A percentile compares a stretch with the other conserved stretches of the same genome.
phyloP scores from a whole-genome alignment of 352 stramenopile species.

The Globisporangium iwayamae region DNA sequence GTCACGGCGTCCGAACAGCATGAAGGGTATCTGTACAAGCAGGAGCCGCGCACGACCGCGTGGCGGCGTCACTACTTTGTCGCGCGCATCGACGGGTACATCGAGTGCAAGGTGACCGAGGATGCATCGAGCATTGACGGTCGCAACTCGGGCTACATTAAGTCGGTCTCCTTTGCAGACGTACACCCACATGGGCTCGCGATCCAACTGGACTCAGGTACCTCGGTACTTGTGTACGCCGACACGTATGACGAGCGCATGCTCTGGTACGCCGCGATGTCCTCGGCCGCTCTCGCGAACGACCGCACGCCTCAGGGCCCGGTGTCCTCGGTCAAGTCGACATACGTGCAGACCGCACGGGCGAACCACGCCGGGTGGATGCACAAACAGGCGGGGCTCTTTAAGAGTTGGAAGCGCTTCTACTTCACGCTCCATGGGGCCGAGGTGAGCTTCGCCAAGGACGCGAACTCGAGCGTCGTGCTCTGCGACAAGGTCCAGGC shows the following conservation, averaged over 20 bases:
- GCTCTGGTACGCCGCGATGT: conserved; percentile 79
- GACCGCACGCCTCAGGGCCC: conserved; percentile 26
- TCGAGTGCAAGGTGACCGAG: conserved; percentile 61
- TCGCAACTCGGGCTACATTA: conserved; percentile 62
- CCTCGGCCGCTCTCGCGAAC: conserved; percentile 50
- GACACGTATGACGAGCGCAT: conserved; percentile 81
- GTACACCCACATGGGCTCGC: conserved; percentile 63
- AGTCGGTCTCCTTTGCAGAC: conserved; percentile 65
- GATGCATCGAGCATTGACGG: conserved; percentile 31
- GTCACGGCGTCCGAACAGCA: conserved; percentile 60
- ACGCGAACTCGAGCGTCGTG: conserved; percentile 63
- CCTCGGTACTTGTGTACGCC: conserved; percentile 68
- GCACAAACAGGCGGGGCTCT: conserved; percentile 68
- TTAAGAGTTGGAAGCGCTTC: conserved; percentile 80
- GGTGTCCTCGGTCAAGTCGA: conserved; percentile 57
- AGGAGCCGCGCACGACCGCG: conserved; percentile 42
- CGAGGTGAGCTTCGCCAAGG: conserved; percentile 68
- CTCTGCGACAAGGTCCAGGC: conserved; percentile 56
- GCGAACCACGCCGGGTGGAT: conserved; percentile 80
- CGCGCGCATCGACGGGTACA: conserved; percentile 64
- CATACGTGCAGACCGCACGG: conserved; percentile 69
- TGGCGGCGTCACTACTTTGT: conserved; percentile 67
- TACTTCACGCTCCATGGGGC: conserved; percentile 79
- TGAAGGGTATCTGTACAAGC: conserved; percentile 64
- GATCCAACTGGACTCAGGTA: conserved; percentile 64